Evolutionary conservation across 352 stramenopile genomes (phyloP).

Genomic region (Globisporangium canariense): DNA sequence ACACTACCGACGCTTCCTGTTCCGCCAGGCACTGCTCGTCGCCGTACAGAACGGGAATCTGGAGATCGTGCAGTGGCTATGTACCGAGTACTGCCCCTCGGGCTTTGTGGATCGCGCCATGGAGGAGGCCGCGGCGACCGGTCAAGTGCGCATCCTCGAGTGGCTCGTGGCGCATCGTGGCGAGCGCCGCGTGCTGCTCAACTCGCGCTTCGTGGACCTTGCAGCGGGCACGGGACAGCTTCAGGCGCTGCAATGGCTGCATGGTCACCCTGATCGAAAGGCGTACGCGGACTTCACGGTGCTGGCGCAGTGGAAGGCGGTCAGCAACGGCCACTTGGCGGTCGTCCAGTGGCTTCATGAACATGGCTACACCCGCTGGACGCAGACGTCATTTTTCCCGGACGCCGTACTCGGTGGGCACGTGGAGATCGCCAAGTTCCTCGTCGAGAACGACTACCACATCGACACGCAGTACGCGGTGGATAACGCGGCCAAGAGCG

Average conservation of each 20-base stretch:
- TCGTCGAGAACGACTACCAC: slow-evolving; percentile 11
- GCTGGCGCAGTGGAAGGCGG: slow-evolving; percentile 15
- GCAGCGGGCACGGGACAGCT: slow-evolving; percentile 13
- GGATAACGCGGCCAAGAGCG: slow-evolving; percentile 12
- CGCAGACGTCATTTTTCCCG: slow-evolving; percentile 7
- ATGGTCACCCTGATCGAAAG: slow-evolving; percentile 3
- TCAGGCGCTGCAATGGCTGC: slow-evolving; percentile 19
- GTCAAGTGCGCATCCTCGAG: slow-evolving; percentile 15
- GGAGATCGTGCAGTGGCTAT: slow-evolving; percentile 18
- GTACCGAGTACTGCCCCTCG: slow-evolving; percentile 5
- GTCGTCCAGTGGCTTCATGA: slow-evolving; percentile 14
- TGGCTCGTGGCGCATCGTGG: slow-evolving; percentile 7
- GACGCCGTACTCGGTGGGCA: slow-evolving; percentile 14
- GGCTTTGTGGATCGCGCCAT: slow-evolving; percentile 16
- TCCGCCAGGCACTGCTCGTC: slow-evolving; percentile 4
- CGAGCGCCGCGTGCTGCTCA: slow-evolving; percentile 9
- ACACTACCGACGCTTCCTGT: slow-evolving; percentile 9
- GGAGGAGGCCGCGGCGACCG: slow-evolving; percentile 12
- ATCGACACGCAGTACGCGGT: slow-evolving; percentile 15
- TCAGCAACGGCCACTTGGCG: slow-evolving; percentile 11
- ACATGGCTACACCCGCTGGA: slow-evolving; percentile 11
- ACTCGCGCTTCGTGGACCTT: slow-evolving; percentile 15
- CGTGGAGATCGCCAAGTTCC: slow-evolving; percentile 16
- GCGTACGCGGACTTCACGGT: slow-evolving; percentile 5
- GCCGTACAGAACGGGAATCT: slow-evolving; percentile 3